These are phyloP conservation scores for Stevia rebaudiana DNA, from an alignment of 140 eudicot species.

Conservation along the genomic window DNA sequence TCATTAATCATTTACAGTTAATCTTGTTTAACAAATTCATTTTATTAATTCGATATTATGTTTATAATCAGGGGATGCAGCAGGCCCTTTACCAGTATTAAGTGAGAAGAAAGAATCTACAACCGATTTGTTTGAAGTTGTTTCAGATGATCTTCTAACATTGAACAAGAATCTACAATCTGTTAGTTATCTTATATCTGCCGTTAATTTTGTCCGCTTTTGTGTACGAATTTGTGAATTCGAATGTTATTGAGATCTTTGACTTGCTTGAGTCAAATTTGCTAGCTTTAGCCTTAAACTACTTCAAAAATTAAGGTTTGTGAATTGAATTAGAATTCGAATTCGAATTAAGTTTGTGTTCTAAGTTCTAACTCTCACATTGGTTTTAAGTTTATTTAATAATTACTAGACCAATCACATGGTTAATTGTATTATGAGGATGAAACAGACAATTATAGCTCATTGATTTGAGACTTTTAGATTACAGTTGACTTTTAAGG, in stretches of 20 bases:
- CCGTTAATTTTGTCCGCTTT: no score
- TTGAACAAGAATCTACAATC: slow-evolving; percentile 81
- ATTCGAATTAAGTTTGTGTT: neutral
- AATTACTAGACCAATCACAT: neutral
- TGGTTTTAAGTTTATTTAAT: neutral
- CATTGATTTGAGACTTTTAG: neutral
- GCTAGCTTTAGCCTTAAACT: slow-evolving; percentile 1
- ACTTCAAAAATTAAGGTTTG: slow-evolving; percentile 6
- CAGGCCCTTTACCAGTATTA: slow-evolving; percentile 45
- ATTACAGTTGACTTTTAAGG: neutral
- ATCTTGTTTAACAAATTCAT: neutral
- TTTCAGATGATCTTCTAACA: slow-evolving; percentile 64
- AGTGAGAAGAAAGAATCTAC: slow-evolving; percentile 41
- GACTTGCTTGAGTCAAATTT: slow-evolving; percentile 4
- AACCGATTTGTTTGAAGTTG: slow-evolving; percentile 69
- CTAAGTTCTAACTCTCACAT: neutral
- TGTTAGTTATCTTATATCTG: slow-evolving; percentile 38
- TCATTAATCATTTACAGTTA: neutral
- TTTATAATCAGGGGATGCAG: slow-evolving; percentile 31
- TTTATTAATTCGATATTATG: slow-evolving; percentile 6
- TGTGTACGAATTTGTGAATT: neutral
- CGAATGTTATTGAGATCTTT: slow-evolving; percentile 6
- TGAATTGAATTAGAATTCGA: neutral
- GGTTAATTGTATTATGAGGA: neutral
- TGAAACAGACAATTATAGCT: neutral